Evolutionary conservation across 129 eudicot genomes (phyloP).

Genomic region (Rutidosis leptorrhynchoides): DNA sequence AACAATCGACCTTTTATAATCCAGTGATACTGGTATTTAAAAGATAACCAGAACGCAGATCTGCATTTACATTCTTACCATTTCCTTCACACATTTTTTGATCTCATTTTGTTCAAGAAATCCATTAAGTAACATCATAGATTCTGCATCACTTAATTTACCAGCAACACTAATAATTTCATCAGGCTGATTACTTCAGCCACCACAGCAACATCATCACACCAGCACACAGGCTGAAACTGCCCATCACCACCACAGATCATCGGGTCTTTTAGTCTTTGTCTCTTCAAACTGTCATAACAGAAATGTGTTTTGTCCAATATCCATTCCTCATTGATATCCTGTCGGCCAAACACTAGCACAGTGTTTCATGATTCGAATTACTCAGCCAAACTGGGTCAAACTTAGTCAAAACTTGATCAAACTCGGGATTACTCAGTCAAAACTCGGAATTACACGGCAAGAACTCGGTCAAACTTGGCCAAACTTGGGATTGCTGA

Average conservation of each 20-base stretch:
- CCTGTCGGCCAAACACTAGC: conserved; percentile 38
- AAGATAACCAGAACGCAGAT: conserved; percentile 82
- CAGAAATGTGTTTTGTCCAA: conserved; percentile 93
- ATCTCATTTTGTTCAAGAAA: conserved; percentile 83
- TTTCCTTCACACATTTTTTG: conserved; percentile 88
- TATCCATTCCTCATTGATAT: conserved; percentile 97
- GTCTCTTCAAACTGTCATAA: conserved; percentile 97
- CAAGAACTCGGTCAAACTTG: too few species aligned
- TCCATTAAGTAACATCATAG: conserved; percentile 92
- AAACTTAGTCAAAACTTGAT: too few species aligned
- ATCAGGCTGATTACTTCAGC: conserved; percentile 83
- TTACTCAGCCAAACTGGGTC: too few species aligned
- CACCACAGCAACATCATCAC: conserved; percentile 88
- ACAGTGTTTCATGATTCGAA: too few species aligned
- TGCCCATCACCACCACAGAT: conserved; percentile 94
- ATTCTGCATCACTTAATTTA: conserved; percentile 92
- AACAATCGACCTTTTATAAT: conserved; percentile 83
- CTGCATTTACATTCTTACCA: conserved; percentile 68
- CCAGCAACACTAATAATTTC: conserved; percentile 98
- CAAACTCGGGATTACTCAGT: too few species aligned
- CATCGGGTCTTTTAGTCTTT: conserved; percentile 94
- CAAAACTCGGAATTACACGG: too few species aligned
- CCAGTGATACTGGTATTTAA: conserved; percentile 74
- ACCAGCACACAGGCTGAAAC: conserved; percentile 82
- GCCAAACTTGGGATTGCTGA: too few species aligned